Evolutionary conservation across 2,329 filamentous ascomycete species (phyloP), one percentile per base, ranked within the genome.

Genomic region (Ophiobolus disseminans): DNA sequence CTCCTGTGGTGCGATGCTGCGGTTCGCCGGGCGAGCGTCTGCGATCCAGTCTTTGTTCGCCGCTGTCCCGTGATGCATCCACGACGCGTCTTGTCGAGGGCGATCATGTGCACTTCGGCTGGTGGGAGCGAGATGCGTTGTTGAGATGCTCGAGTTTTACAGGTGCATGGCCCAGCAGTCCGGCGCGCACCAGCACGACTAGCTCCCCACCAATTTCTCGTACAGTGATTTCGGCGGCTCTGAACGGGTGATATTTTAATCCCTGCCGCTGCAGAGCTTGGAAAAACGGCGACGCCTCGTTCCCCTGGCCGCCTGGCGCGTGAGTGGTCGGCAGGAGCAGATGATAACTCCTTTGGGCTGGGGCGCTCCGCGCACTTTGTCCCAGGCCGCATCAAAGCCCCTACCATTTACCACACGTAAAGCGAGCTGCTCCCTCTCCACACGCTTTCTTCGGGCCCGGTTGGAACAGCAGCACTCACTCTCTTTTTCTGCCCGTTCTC

Each of bases 141-240:
- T 14, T 6, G 37, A 39, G 22, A 22, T n/a, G 21, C 23, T n/a
- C 7, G 38, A 5, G 3, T 11, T n/a, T 57, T 45, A 55, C 49
- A 60, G 50, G 40, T 48, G 48, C 38, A 30, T 43, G 34, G 41
- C 21, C 44, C 50, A 31, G 17, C 46, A 42, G 17, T 23, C 38
- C 46, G 46, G 50, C 39, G 37, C 40, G 22, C 45, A 44, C 51
- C 51, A 57, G 45, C 39, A 23, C 42, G n/a, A n/a, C n/a, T 48
- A 47, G 52, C 40, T 35, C 52, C 48, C 52, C 61, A 58, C 57
- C 53, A 55, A 47, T 53, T 44, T 36, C 49, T 57, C 55, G 59
- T 60, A 52, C 48, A 22, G 51, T 54, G 40, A 62, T 60, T 62
- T 62, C 58, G 57, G 58, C 46, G 41, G 43, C 52, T 49, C 32